Conservation (phyloP, 2,329 filamentous ascomycete genomes). For the Elsinoe ampelina region DNA sequence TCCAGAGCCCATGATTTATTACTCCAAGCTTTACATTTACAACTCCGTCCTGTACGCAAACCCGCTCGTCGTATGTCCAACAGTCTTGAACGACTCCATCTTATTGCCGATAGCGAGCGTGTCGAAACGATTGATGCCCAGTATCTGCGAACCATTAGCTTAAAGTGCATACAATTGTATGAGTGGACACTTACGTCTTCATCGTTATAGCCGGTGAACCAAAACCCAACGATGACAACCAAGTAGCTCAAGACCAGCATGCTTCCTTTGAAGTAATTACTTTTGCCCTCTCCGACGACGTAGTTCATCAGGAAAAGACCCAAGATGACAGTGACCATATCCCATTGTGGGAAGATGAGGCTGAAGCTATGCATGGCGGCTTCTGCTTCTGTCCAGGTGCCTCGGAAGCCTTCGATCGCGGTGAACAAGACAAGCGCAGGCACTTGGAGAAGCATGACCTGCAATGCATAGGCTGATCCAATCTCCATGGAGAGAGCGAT, state of each 20-base stretch:
- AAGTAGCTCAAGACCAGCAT: constrained; percentile 89
- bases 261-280: constrained; percentile 99
- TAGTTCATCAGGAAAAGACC: constrained; percentile 95
- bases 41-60: constrained; percentile 25
- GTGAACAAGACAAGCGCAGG: constrained; percentile 88
- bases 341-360: constrained; percentile 96
- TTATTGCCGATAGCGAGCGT: constrained; percentile 30
- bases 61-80: constrained; percentile 31
- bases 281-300: constrained; percentile 97
- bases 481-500: constrained; percentile 99
- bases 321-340: constrained; percentile 93
- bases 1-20: background rate
- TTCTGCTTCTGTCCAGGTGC: constrained; percentile 42
- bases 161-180: constrained; percentile 11
- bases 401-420: constrained; percentile 51
- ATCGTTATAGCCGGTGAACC: constrained; percentile 61
- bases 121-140: constrained; percentile 40
- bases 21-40: constrained; percentile 3
- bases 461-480: constrained; percentile 89
- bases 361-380: constrained; percentile 59
- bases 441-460: constrained; percentile 91
- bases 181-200: constrained; percentile 32
- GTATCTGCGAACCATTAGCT: constrained; percentile 22
- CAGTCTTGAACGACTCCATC: constrained; percentile 33
- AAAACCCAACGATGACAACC: constrained; percentile 86